Evolutionary conservation across 305 asterid species (phyloP).

Genomic region (Solanum hybrid): DNA sequence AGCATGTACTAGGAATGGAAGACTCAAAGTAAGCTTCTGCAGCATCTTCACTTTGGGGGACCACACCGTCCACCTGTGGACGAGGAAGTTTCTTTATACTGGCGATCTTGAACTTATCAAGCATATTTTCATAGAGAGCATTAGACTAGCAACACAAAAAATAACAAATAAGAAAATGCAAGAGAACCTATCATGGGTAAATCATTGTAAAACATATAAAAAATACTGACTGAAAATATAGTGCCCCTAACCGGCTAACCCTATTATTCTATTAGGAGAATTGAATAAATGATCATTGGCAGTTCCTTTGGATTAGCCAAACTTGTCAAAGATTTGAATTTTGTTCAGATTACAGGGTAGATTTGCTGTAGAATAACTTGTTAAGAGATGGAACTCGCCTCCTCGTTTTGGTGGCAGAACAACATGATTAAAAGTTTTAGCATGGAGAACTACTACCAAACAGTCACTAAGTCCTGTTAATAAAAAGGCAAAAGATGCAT

Average conservation of each 20-base stretch:
- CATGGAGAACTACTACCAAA: neutral
- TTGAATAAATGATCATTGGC: neutral
- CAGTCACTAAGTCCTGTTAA: neutral
- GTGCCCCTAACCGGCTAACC: neutral
- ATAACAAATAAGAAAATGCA: neutral
- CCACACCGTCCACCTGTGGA: conserved; percentile 75
- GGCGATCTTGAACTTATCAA: conserved; percentile 44
- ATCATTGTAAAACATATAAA: neutral
- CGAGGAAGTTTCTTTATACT: conserved; percentile 60
- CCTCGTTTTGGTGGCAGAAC: neutral
- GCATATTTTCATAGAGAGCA: conserved; percentile 60
- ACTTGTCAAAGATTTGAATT: neutral
- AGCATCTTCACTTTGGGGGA: conserved; percentile 82
- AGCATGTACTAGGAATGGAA: conserved; percentile 58
- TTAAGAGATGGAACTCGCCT: neutral
- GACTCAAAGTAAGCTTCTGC: conserved; percentile 70
- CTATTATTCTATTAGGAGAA: neutral
- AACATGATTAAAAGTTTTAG: neutral
- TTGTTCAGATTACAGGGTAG: neutral
- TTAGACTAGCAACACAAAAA: conserved; percentile 42
- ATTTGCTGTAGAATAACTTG: neutral
- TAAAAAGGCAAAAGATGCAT: neutral
- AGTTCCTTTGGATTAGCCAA: neutral
- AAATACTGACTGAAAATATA: neutral
- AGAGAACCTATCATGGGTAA: neutral